phyloP scores from a whole-genome alignment of 495 filamentous ascomycete genomes.

The Lichina pygmaea region DNA sequence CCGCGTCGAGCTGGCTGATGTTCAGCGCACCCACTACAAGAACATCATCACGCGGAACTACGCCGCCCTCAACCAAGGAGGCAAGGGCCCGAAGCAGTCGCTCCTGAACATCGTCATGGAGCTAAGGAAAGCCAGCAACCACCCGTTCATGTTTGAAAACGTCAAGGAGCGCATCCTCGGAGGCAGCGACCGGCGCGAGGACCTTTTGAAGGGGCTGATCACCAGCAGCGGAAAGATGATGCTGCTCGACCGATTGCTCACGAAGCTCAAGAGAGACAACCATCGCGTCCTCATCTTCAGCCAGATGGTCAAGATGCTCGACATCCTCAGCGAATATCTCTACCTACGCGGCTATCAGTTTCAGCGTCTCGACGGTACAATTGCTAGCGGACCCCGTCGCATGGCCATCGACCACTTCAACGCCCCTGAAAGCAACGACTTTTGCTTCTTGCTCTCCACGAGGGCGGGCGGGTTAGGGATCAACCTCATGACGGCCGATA shows the following conservation, averaged over 20 bases:
- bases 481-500: constrained; percentile 96
- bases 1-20: constrained; percentile 80
- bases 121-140: constrained; percentile 93
- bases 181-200: constrained; percentile 52
- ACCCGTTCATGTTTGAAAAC: constrained; percentile 89
- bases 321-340: constrained; percentile 84
- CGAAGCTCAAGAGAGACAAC: constrained; percentile 69
- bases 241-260: constrained; percentile 76
- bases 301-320: constrained; percentile 98
- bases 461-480: constrained; percentile 90
- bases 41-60: constrained; percentile 96
- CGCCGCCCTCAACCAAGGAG: constrained; percentile 70
- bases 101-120: constrained; percentile 99
- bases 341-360: constrained; percentile 70
- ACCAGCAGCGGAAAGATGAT: constrained; percentile 98
- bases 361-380: constrained; percentile 86
- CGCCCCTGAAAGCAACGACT: constrained; percentile 74
- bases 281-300: constrained; percentile 96
- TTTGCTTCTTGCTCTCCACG: constrained; percentile 87
- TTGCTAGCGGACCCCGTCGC: constrained; percentile 55
- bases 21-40: constrained; percentile 94
- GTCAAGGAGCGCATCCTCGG: constrained; percentile 69
- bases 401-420: constrained; percentile 97
- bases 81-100: constrained; percentile 71
- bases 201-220: constrained; percentile 70